phyloP scores from a whole-genome alignment of 805 yeast genomes.

The Zygosaccharomyces rouxii region DNA sequence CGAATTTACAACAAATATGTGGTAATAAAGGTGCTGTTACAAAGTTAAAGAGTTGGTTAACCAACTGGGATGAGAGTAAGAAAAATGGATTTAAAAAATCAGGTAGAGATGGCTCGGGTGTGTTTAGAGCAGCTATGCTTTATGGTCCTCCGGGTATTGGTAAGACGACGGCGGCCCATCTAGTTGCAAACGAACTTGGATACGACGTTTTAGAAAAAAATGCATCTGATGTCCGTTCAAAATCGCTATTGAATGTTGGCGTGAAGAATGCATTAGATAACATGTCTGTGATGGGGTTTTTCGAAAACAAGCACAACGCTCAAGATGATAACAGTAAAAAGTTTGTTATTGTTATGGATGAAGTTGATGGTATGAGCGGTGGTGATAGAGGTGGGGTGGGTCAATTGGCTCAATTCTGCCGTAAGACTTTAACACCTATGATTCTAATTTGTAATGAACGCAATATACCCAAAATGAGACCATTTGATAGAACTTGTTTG shows the following conservation, averaged over 20 bases:
- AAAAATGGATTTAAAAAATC: slow-evolving; percentile 52
- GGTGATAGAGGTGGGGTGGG: slow-evolving; percentile 99
- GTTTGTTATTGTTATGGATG: slow-evolving; percentile 92
- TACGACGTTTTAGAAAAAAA: slow-evolving; percentile 73
- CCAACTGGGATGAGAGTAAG: slow-evolving; percentile 62
- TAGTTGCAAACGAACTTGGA: slow-evolving; percentile 64
- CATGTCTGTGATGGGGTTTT: slow-evolving; percentile 77
- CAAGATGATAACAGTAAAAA: slow-evolving; percentile 43
- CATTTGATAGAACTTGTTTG: slow-evolving; percentile 77
- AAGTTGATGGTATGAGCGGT: slow-evolving; percentile 98
- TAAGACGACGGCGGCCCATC: slow-evolving; percentile 76
- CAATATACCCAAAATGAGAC: slow-evolving; percentile 90
- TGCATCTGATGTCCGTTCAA: slow-evolving; percentile 88
- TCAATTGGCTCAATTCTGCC: slow-evolving; percentile 80
- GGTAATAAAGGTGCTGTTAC: slow-evolving; percentile 80
- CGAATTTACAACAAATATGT: slow-evolving; percentile 67
- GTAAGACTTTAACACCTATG: slow-evolving; percentile 82
- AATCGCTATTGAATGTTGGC: slow-evolving; percentile 62
- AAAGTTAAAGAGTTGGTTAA: slow-evolving; percentile 68
- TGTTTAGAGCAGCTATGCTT: slow-evolving; percentile 76
- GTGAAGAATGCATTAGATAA: slow-evolving; percentile 71
- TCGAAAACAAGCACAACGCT: slow-evolving; percentile 38
- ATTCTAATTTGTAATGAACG: slow-evolving; percentile 92
- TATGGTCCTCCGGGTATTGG: slow-evolving; percentile 89
- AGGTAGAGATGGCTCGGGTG: slow-evolving; percentile 61